Conservation (phyloP, 495 filamentous ascomycete species). For the Penicillium lividum region DNA sequence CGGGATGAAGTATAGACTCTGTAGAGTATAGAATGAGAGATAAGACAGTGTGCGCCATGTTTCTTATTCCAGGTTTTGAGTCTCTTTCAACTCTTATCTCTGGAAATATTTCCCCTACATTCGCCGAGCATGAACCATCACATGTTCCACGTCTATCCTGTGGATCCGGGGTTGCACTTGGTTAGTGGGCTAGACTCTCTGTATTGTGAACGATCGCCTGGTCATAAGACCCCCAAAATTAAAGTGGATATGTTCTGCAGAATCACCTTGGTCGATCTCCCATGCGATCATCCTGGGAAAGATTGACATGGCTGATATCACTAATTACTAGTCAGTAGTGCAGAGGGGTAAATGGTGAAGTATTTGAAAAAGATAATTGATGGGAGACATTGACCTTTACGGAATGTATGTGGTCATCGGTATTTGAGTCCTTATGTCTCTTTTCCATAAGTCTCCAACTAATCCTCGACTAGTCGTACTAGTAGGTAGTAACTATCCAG, state of each 20-base stretch:
- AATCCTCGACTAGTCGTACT: neutral
- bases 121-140: slow-evolving; percentile 2
- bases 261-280: slow-evolving; percentile 17
- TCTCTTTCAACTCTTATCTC: neutral
- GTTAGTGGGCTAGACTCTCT: neutral
- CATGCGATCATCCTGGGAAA: slow-evolving; percentile 15
- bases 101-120: neutral
- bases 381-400: too few species aligned
- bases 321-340: neutral
- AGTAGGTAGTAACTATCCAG: slow-evolving; percentile 1
- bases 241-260: slow-evolving; percentile 11
- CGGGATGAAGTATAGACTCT: slow-evolving; percentile 3
- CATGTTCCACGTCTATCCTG: slow-evolving; percentile 1
- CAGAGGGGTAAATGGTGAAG: neutral
- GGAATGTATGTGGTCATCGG: too few species aligned
- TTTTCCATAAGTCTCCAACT: neutral
- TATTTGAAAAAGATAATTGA: too few species aligned
- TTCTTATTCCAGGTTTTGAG: neutral
- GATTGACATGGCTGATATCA: slow-evolving; percentile 5
- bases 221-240: slow-evolving; percentile 7
- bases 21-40: neutral
- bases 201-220: slow-evolving; percentile 8
- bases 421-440: too few species aligned
- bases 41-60: neutral
- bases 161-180: slow-evolving; percentile 8